phyloP scores from a whole-genome alignment of 345 rosid genomes.

The Carallia brachiata region DNA sequence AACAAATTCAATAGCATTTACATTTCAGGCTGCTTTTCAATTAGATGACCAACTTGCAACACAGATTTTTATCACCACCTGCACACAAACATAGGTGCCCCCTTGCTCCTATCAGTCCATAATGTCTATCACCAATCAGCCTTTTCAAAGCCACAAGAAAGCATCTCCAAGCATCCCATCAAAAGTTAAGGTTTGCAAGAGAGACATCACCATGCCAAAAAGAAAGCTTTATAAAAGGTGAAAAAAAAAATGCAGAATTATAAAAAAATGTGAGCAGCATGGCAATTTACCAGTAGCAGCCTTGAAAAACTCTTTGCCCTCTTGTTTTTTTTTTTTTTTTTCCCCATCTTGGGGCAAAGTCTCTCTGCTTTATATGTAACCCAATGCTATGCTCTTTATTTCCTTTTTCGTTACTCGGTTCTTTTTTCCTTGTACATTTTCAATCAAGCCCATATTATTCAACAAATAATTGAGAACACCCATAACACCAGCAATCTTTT shows the following conservation, averaged over 20 bases:
- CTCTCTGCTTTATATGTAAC: background rate
- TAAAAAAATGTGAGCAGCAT: background rate
- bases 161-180: constrained; percentile 36
- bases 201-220: constrained; percentile 25
- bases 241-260: background rate
- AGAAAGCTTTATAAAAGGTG: constrained; percentile 17
- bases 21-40: constrained; percentile 24
- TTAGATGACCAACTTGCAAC: constrained; percentile 30
- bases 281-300: constrained; percentile 12
- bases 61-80: constrained; percentile 34
- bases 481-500: background rate
- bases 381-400: constrained; percentile 14
- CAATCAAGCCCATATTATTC: constrained; percentile 16
- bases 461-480: background rate
- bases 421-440: constrained; percentile 13
- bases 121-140: constrained; percentile 1
- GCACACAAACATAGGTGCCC: constrained; percentile 15
- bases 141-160: constrained; percentile 25
- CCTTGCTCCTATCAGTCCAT: constrained; percentile 2
- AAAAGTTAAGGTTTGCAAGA: constrained; percentile 28
- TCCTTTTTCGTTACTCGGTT: constrained; percentile 1
- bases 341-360: background rate
- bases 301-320: constrained; percentile 14
- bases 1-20: constrained; percentile 42
- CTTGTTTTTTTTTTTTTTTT: background rate